Base-by-base conservation (phyloP, 2,329 filamentous ascomycete genomes). In the Fusarium protoensiforme region DNA sequence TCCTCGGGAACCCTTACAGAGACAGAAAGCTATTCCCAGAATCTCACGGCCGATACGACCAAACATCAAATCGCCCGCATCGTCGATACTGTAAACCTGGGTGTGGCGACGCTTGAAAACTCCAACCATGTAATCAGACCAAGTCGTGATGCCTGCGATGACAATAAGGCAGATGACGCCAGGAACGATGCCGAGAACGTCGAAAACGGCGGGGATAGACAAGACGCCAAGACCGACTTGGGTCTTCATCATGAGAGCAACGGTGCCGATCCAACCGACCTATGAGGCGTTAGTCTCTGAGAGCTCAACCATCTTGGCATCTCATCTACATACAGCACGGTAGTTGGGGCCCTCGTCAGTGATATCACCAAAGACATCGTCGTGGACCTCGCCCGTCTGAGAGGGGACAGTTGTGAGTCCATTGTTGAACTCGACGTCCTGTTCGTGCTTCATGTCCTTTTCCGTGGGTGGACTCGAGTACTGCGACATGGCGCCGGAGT, bases 61-160 rank as follows among this genome's bases (percentile, higher is more conserved):
- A 69, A 87, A 86, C 14, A 89, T 80, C 33, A 88, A 78, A 5
- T 69, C 70, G 18, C 86, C 87, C 1, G 85, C 87, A 69, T 89
- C 87, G 60, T 88, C 87, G 65, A 89, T 87, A 43, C 86, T 83
- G 72, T 89, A 89, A 1, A 89, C 85, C 48, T 86, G 81, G 3
- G 83, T 83, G 71, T 89, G 87, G 22, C 80, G 79, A 24, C 86
- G 74, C 75, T 89, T 89, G 78, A 89, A 89, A 7, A 81, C 78
- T 14, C 85, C 86, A 8, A 87, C 80, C 33, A 87, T 85, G 68
- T 85, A 87, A 65, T 83, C 82, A 6, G 85, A 86, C 86, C 86
- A 87, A 0, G 84, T 86, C 0, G 85, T 87, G 70, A 87, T 85
- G 27, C 43, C 69, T 3, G 80, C 84, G 51, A 87, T 83, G 8